Evolutionary conservation across 129 eudicot species (phyloP), one percentile per base, ranked within the genome.

Genomic region (Lonicera japonica): DNA sequence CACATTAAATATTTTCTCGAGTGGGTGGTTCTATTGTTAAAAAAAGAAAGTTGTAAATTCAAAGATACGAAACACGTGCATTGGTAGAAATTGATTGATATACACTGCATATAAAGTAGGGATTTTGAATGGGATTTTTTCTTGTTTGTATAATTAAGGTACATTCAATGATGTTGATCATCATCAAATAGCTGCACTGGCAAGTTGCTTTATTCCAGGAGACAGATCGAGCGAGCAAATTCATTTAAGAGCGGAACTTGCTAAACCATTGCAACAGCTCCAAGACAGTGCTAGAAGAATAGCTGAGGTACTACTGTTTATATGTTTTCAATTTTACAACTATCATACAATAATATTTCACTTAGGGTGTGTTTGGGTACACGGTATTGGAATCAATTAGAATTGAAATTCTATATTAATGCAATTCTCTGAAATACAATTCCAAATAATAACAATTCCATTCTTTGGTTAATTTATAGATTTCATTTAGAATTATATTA

Each of bases 141-240:
- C 6, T 58, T 19, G 39, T 54, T n/a, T n/a, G n/a, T 45, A 5
- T 53, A 45, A 67, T 66, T 69, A 94, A 29, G 99, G 96, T 63
- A 94, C 96, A 21, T 88, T 94, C 71, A 88, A 94, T 69, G 96
- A 94, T 83, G 87, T 94, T 36, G 96, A 94, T 85, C 99, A 79
- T 77, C 96, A 88, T 68, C 99, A 94, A 77, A 68, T 88, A 70
- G 99, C 96, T 25, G 96, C 96, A 54, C 87, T 94, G 64, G 92
- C 92, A 67, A 94, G 99, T 68, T 94, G 99, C 74, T 94, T 94
- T 60, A 77, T 88, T 66, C 99, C 96, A 39, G 95, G 95, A 50
- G 99, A 94, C 66, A 77, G 54, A 79, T 88, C 99, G 63, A 76
- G n/a, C 36, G 99, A 88, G 68, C 96, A 88, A 68, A 88, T 88